Base-by-base conservation (phyloP, 2,329 filamentous ascomycete genomes). In the Aspergillus puulaauensis region DNA sequence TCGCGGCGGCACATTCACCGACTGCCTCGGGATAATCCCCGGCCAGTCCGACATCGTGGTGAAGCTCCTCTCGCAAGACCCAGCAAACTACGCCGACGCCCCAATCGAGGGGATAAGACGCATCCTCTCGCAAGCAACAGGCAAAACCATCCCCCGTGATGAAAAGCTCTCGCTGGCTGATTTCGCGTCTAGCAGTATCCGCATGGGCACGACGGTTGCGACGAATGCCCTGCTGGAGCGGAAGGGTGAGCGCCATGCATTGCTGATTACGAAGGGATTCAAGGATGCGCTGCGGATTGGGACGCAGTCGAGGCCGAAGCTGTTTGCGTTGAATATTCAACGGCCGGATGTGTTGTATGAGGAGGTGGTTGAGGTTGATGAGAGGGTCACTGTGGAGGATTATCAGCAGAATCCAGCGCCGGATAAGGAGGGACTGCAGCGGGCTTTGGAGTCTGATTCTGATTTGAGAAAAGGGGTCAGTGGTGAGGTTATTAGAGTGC, bases 131-230 rank as follows among this genome's bases (percentile, higher is more conserved):
- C 61, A 70, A 21, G 73, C 70, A 3, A 75, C 73, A 0, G 73
- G 73, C 9, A 61, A 73, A 46, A 37, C 70, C 21, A 66, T 72
- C 55, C 74, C 74, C 0, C 67, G 75, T 15, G 73, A 74, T 75
- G 50, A 70, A 71, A 21, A 71, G 67, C 37, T 93, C 9, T 31
- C 27, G 27, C 27, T 31, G 8, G 27, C 27, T 4, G 27, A 31
- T 31, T 31, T 31, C 9, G 27, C 27, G 3, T 11, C 27, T 3
- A 31, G 27, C 27, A 31, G 27, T 31, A 31, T 96, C 68, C 88
- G 92, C 52, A 96, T 96, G 93, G 92, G 93, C 50, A 96, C 93
- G 3, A 96, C 92, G 0, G 92, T 96, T 12, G 92, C 92, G 6
- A 96, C 92, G 0, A 96, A 96, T 73, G 92, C 93, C 0, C 76